These are phyloP conservation scores for Penicillium riverlandense DNA, from an alignment of 495 filamentous ascomycete genomes.

Conservation along the genomic window DNA sequence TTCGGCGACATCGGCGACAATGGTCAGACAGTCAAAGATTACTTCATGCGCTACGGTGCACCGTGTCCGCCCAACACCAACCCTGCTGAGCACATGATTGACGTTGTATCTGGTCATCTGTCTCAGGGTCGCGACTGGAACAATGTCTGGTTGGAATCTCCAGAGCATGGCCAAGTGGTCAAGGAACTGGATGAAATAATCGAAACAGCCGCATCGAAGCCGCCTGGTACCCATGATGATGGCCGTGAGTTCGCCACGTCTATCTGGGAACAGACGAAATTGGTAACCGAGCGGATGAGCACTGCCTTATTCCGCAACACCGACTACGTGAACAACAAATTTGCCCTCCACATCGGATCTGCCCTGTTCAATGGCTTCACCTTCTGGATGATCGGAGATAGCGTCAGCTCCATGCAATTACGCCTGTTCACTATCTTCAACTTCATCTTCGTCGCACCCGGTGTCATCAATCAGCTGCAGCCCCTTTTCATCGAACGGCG, in stretches of 20 bases:
- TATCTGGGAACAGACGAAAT: constrained; percentile 46
- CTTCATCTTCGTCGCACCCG: constrained; percentile 43
- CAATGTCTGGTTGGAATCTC: constrained; percentile 55
- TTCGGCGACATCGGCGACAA: constrained; percentile 58
- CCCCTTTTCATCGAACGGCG: constrained; percentile 48
- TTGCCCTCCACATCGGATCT: constrained; percentile 30
- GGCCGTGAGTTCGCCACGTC: constrained; percentile 52
- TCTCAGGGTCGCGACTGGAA: constrained; percentile 50
- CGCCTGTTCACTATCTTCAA: constrained; percentile 42
- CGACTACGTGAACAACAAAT: constrained; percentile 60
- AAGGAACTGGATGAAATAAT: constrained; percentile 51
- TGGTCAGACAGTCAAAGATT: constrained; percentile 48
- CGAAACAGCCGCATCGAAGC: constrained; percentile 25
- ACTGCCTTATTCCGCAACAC: constrained; percentile 52
- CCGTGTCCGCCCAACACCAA: constrained; percentile 65
- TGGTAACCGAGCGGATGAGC: constrained; percentile 52
- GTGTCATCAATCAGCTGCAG: constrained; percentile 44
- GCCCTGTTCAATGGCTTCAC: constrained; percentile 37
- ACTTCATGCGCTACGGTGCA: constrained; percentile 72
- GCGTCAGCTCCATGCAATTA: constrained; percentile 22
- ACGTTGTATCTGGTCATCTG: constrained; percentile 52
- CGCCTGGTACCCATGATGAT: constrained; percentile 26
- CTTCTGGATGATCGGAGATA: constrained; percentile 30
- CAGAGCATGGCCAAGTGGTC: constrained; percentile 33
- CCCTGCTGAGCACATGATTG: constrained; percentile 90